These are phyloP conservation scores for Capsicum pubescens DNA, from an alignment of 257 asterid species.

Conservation along the genomic window DNA sequence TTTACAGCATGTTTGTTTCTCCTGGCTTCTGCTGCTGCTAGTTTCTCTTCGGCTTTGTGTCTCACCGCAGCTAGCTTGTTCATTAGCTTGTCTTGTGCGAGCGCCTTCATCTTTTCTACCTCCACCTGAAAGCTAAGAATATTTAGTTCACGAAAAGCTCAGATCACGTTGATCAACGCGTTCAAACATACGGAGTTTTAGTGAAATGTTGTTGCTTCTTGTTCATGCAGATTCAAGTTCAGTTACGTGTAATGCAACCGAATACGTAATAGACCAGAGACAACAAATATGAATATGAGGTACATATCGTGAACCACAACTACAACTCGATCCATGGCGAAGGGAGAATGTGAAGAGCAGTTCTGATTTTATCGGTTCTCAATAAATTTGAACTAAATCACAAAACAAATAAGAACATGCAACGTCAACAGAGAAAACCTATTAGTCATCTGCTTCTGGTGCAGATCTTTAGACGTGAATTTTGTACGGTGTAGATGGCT, in stretches of 20 bases:
- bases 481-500: neutral
- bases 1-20: conserved; percentile 38
- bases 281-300: neutral
- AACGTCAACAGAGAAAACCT: neutral
- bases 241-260: neutral
- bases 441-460: neutral
- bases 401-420: neutral
- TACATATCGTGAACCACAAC: neutral
- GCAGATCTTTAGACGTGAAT: neutral
- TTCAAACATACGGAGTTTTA: neutral
- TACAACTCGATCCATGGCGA: no score
- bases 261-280: neutral
- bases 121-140: conserved; percentile 38
- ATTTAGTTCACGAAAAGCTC: neutral
- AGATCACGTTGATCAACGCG: neutral
- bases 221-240: neutral
- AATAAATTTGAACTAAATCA: neutral
- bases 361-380: neutral
- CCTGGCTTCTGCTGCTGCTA: conserved; percentile 39
- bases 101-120: conserved; percentile 45
- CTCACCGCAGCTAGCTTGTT: conserved; percentile 45
- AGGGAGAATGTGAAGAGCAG: neutral
- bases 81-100: conserved; percentile 45
- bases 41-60: conserved; percentile 44
- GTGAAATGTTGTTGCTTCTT: neutral